Percentiles rank a stretch among this genome's conserved stretches.
phyloP scores from a whole-genome alignment of 495 filamentous ascomycete species.

The Hypoxylon subgilvum region DNA sequence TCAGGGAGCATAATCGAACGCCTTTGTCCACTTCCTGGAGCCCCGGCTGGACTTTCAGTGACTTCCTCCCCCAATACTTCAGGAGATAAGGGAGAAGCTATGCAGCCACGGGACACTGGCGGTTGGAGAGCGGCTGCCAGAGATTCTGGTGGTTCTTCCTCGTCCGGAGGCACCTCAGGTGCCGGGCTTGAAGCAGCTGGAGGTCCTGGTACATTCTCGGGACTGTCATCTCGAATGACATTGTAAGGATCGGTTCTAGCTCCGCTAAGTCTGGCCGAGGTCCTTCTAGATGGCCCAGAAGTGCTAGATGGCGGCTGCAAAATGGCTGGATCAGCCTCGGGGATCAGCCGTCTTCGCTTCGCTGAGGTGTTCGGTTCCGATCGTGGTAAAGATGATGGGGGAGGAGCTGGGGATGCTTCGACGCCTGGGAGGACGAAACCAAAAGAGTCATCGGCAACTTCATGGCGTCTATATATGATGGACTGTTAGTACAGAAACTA shows the following conservation, averaged over 20 bases:
- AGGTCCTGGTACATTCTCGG: conserved; percentile 18
- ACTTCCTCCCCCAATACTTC: conserved; percentile 46
- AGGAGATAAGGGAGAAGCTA: conserved; percentile 16
- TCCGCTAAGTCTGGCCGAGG: conserved; percentile 30
- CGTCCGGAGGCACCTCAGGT: conserved; percentile 8
- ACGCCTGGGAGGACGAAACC: conserved; percentile 49
- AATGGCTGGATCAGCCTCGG: conserved; percentile 24
- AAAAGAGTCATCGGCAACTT: conserved; percentile 55
- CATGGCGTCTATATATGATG: conserved; percentile 46
- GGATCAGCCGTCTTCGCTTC: conserved; percentile 43
- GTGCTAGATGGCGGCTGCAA: conserved; percentile 32
- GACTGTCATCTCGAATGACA: conserved; percentile 21
- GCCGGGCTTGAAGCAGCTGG: neutral
- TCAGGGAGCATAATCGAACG: conserved; percentile 40
- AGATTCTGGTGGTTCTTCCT: conserved; percentile 8
- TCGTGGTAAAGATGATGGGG: conserved; percentile 33
- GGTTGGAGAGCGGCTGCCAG: conserved; percentile 12
- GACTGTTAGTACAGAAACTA: conserved; percentile 14
- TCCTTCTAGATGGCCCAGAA: conserved; percentile 26
- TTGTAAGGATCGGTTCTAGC: conserved; percentile 16
- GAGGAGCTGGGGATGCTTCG: conserved; percentile 33
- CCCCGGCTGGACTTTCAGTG: conserved; percentile 54
- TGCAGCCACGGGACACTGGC: conserved; percentile 9
- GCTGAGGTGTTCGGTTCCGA: conserved; percentile 51
- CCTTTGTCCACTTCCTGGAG: conserved; percentile 54